These are phyloP conservation scores for Colletotrichum agaves DNA, from an alignment of 2,329 filamentous ascomycete species.

Conservation along the genomic window DNA sequence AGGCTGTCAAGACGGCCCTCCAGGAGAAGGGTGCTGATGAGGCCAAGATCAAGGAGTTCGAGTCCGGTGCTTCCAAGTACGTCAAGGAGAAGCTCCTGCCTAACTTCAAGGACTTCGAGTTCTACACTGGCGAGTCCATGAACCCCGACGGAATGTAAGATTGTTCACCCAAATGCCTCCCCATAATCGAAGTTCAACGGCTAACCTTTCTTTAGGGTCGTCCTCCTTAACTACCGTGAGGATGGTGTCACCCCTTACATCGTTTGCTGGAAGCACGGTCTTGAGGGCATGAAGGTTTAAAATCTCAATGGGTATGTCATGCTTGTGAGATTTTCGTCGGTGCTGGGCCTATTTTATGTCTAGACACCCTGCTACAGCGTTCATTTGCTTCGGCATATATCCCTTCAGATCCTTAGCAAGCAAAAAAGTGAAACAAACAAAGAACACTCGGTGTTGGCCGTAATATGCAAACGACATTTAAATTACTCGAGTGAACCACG, in stretches of 20 bases:
- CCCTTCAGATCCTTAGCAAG: conserved; percentile 38
- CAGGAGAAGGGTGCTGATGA: conserved; percentile 70
- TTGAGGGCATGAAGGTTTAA: conserved; percentile 93
- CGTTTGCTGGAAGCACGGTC: conserved; percentile 94
- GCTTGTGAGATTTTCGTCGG: conserved; percentile 33
- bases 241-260: conserved; percentile 92
- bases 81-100: conserved; percentile 83
- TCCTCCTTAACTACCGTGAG: conserved; percentile 97
- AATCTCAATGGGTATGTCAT: conserved; percentile 27
- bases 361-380: conserved; percentile 34
- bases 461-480: conserved; percentile 10
- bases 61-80: conserved; percentile 77
- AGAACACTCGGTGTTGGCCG: conserved; percentile 30
- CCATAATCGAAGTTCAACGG: background rate
- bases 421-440: conserved; percentile 33
- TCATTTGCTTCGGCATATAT: conserved; percentile 39
- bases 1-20: conserved; percentile 80
- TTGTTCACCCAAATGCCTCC: conserved; percentile 3
- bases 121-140: conserved; percentile 93
- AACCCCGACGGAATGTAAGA: conserved; percentile 91
- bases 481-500: conserved; percentile 1
- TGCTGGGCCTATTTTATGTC: conserved; percentile 21
- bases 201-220: conserved; percentile 65
- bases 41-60: conserved; percentile 80
- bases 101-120: conserved; percentile 97